phyloP scores from a whole-genome alignment of 2,329 filamentous ascomycete genomes.

The Ophiostoma novo-ulmi region DNA sequence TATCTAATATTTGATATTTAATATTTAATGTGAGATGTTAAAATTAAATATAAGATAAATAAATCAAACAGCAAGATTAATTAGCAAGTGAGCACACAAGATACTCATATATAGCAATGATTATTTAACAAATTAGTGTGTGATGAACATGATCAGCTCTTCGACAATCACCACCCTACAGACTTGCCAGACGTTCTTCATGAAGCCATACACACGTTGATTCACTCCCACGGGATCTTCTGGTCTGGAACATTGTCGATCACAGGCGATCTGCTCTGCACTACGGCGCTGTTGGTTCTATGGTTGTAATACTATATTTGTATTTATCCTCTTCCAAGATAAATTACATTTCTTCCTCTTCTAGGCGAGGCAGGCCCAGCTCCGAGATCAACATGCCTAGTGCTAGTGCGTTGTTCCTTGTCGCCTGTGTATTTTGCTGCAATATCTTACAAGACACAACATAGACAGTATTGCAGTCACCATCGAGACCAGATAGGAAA shows the following conservation, averaged over 20 bases:
- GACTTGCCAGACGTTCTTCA: neutral
- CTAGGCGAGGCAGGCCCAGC: neutral
- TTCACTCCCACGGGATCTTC: neutral
- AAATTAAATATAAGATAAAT: no score
- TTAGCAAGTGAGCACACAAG: no score
- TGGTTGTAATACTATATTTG: constrained; percentile 4
- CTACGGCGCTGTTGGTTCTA: neutral
- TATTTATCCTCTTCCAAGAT: neutral
- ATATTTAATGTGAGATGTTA: no score
- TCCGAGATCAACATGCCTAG: neutral
- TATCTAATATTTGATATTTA: no score
- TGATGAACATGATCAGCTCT: no score
- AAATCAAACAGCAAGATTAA: no score
- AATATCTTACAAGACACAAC: no score
- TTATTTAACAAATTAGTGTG: no score
- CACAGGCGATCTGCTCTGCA: neutral
- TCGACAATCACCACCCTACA: neutral
- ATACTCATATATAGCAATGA: no score
- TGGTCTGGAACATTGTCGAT: constrained; percentile 3
- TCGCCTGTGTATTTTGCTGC: no score
- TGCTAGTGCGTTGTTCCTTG: neutral
- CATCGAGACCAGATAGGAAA: no score
- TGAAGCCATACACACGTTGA: neutral
- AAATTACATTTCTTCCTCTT: neutral
- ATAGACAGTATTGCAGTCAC: no score